Evolutionary conservation across 2,329 filamentous ascomycete genomes (phyloP).

Genomic region (Apiospora hydei): DNA sequence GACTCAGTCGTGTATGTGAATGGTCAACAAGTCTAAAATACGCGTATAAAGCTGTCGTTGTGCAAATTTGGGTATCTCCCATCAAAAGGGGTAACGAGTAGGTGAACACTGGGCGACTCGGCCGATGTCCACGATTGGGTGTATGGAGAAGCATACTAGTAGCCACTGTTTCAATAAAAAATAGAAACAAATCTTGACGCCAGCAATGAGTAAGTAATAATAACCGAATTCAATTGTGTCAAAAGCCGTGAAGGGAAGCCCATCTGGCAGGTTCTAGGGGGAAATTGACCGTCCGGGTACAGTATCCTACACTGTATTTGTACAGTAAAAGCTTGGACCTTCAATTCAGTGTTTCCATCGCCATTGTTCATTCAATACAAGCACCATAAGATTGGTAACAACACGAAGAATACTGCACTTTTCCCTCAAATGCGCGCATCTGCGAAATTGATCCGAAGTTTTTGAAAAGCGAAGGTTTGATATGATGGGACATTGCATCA

Average conservation of each 20-base stretch:
- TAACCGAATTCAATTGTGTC: too few species aligned
- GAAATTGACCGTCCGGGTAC: background rate
- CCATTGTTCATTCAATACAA: background rate
- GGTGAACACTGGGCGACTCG: too few species aligned
- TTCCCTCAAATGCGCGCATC: background rate
- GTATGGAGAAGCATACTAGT: too few species aligned
- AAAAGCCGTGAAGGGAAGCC: too few species aligned
- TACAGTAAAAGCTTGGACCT: constrained; percentile 9
- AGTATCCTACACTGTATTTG: background rate
- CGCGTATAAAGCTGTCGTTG: background rate
- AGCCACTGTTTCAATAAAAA: too few species aligned
- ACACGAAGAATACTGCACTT: background rate
- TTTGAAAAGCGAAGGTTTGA: background rate
- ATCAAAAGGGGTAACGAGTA: too few species aligned
- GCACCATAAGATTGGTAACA: background rate
- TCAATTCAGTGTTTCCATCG: background rate
- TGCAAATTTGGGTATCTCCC: too few species aligned
- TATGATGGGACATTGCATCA: constrained; percentile 15
- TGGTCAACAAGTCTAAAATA: background rate
- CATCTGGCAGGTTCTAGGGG: too few species aligned
- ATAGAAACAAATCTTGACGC: too few species aligned
- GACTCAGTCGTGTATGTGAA: background rate
- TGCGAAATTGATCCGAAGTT: too few species aligned
- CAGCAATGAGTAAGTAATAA: too few species aligned
- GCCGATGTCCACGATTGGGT: too few species aligned